Evolutionary conservation across 1,284 basidiomycete genomes (phyloP).

Genomic region (Inonotus hispidus): DNA sequence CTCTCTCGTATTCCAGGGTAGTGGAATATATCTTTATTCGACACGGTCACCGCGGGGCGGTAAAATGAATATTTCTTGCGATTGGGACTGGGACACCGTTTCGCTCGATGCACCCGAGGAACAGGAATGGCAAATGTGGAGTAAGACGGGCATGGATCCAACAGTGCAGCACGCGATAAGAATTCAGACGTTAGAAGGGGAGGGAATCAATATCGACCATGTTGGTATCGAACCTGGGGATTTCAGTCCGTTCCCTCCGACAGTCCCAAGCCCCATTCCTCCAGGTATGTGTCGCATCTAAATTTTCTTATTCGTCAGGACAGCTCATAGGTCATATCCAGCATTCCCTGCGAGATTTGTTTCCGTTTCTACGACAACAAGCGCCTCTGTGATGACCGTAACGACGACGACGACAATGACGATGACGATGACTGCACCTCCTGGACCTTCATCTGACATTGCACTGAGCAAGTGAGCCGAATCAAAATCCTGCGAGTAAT

Average conservation of each 20-base stretch:
- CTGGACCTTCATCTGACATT: not conserved
- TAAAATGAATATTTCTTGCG: conserved; percentile 6
- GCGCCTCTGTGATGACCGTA: not conserved
- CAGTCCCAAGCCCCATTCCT: conserved; percentile 6
- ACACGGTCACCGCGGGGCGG: conserved; percentile 5
- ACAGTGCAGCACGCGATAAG: conserved; percentile 9
- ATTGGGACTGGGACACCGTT: not conserved
- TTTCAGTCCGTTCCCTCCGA: conserved; percentile 6
- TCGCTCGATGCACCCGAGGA: not conserved
- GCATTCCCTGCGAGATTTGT: not conserved
- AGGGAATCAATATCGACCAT: conserved; percentile 11
- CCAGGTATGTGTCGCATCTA: conserved; percentile 6
- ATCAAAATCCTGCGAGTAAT: not conserved
- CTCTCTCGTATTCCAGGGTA: conserved; percentile 13
- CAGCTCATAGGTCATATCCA: not conserved
- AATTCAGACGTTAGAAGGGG: conserved; percentile 4
- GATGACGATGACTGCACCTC: not conserved
- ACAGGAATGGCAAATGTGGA: not conserved
- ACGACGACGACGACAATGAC: conserved; percentile 1
- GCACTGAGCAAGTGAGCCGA: not conserved
- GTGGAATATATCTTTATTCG: conserved; percentile 5
- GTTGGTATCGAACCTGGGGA: conserved; percentile 7
- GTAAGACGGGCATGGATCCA: not conserved
- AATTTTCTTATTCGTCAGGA: not conserved
- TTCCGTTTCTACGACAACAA: not conserved